These are phyloP conservation scores for Neurospora tetrasperma DNA, from an alignment of 495 filamentous ascomycete species.

Conservation along the genomic window DNA sequence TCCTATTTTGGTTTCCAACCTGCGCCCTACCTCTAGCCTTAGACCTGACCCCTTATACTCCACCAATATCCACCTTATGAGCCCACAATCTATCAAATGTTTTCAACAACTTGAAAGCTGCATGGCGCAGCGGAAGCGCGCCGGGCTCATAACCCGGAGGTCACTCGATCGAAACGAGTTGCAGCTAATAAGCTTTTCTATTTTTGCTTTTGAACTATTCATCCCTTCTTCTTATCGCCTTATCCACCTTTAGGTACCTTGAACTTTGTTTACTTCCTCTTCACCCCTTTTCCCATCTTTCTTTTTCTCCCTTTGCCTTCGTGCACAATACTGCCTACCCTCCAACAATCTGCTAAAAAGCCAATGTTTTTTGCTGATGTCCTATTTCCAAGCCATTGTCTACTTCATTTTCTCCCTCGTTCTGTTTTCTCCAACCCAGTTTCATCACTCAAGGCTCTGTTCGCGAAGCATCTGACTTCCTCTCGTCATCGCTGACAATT, in stretches of 20 bases:
- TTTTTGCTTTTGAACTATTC: background rate
- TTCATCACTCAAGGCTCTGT: no score
- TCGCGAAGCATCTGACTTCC: background rate
- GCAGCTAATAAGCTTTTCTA: conserved; percentile 9
- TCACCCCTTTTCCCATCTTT: background rate
- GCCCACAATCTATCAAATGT: accelerated
- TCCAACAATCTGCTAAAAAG: no score
- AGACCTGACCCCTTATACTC: background rate
- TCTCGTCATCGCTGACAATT: background rate
- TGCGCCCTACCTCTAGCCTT: background rate
- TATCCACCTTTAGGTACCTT: background rate
- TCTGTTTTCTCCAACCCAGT: no score
- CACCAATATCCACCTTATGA: background rate
- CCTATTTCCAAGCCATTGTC: no score
- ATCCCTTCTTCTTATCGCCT: background rate
- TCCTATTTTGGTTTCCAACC: background rate
- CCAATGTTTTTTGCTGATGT: no score
- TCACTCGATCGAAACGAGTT: conserved; percentile 15
- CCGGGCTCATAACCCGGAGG: conserved; percentile 19
- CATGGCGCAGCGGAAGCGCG: conserved; percentile 17
- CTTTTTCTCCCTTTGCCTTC: background rate
- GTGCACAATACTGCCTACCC: background rate
- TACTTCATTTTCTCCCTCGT: no score
- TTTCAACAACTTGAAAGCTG: conserved; percentile 1
- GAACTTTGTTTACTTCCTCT: background rate